Percentiles rank a stretch among this genome's conserved stretches.
These are phyloP conservation scores for Gymnopilus dilepis DNA, from an alignment of 768 basidiomycete species.

Conservation along the genomic window DNA sequence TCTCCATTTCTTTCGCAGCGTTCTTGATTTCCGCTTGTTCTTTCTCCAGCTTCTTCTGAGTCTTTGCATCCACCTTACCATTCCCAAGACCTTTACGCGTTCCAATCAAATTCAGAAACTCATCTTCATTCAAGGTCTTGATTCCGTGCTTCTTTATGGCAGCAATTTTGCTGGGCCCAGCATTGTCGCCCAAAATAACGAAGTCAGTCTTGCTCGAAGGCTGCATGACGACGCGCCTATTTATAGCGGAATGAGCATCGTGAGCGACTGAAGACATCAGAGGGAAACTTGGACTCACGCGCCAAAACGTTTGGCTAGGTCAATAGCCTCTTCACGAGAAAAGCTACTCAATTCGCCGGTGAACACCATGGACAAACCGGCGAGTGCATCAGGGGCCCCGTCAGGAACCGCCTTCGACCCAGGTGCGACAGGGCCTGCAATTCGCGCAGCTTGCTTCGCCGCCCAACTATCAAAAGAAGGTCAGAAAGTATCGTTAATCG, in stretches of 20 bases:
- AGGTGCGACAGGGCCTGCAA: constrained; percentile 65
- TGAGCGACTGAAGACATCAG: background rate
- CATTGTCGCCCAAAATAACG: constrained; percentile 87
- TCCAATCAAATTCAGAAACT: constrained; percentile 82
- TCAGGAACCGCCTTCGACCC: constrained; percentile 78
- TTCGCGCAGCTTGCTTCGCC: constrained; percentile 60
- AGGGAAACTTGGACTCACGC: constrained; percentile 53
- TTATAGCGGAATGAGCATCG: constrained; percentile 7
- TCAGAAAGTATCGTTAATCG: background rate
- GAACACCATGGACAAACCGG: constrained; percentile 91
- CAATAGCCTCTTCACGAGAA: constrained; percentile 84
- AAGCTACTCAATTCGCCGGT: constrained; percentile 91
- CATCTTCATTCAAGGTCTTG: constrained; percentile 83
- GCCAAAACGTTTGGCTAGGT: constrained; percentile 91
- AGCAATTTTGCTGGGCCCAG: constrained; percentile 87
- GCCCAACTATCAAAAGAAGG: constrained; percentile 41
- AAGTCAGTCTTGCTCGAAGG: constrained; percentile 91
- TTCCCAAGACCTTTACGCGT: constrained; percentile 62
- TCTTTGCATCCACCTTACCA: constrained; percentile 74
- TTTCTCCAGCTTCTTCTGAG: constrained; percentile 78
- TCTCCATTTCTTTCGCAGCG: constrained; percentile 81
- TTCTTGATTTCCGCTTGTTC: constrained; percentile 77
- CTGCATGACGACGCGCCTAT: constrained; percentile 82
- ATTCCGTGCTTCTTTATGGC: constrained; percentile 84
- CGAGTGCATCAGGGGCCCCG: constrained; percentile 72